A percentile compares a stretch with the other conserved stretches of the same genome.
Conservation (phyloP, 768 basidiomycete genomes). For the Suillus alpinus region DNA sequence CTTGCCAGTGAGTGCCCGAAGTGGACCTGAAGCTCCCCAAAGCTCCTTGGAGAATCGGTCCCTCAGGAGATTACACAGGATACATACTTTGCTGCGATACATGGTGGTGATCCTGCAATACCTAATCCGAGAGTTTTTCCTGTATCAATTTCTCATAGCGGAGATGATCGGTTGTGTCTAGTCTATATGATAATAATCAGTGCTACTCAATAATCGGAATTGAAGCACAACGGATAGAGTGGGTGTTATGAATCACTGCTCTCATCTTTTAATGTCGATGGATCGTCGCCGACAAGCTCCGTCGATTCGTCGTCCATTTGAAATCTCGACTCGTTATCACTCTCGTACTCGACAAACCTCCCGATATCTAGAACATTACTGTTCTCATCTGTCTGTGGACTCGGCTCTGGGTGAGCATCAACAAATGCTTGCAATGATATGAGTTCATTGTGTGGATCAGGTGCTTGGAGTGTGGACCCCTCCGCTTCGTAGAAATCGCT, state of each 20-base stretch:
- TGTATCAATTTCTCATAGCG: neutral
- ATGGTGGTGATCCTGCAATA: conserved; percentile 18
- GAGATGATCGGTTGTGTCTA: neutral
- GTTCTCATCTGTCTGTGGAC: neutral
- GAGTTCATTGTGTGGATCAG: neutral
- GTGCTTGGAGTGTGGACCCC: conserved; percentile 20
- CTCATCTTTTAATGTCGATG: neutral
- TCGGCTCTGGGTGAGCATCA: neutral
- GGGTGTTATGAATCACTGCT: neutral
- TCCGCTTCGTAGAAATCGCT: conserved; percentile 62
- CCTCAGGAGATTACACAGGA: conserved; percentile 38
- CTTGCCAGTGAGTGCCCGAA: no score
- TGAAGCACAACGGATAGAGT: neutral
- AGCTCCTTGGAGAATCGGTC: conserved; percentile 32
- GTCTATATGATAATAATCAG: neutral
- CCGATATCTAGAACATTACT: neutral
- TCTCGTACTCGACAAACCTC: neutral
- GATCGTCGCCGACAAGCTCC: neutral
- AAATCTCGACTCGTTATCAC: neutral
- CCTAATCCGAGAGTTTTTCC: conserved; percentile 6
- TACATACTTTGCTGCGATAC: conserved; percentile 39
- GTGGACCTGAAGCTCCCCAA: neutral
- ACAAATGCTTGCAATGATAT: neutral
- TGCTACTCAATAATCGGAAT: neutral
- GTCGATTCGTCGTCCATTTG: conserved; percentile 7